A percentile compares a stretch with the other conserved stretches of the same genome.
Conservation (phyloP, 306 rosid species). For the Herpetospermum pedunculosum region DNA sequence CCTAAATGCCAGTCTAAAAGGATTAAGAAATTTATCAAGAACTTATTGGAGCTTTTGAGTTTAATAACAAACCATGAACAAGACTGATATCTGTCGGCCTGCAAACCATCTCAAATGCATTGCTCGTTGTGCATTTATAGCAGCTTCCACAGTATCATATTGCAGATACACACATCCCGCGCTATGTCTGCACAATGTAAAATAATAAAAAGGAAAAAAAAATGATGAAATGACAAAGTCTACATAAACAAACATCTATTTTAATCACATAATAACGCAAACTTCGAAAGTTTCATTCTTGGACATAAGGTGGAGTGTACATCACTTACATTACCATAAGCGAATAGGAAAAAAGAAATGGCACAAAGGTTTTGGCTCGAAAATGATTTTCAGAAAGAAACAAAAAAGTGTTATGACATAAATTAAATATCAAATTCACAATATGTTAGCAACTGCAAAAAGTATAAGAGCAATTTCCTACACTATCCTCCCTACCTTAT, state of each 20-base stretch:
- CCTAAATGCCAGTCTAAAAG: neutral
- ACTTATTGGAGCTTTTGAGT: neutral
- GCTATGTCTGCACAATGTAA: constrained; percentile 45
- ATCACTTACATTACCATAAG: neutral
- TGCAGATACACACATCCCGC: constrained; percentile 84
- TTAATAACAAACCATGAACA: constrained; percentile 51
- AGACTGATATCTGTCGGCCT: constrained; percentile 67
- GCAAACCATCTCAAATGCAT: constrained; percentile 99
- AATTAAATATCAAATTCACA: neutral
- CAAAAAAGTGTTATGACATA: neutral
- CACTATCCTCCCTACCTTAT: neutral
- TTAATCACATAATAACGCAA: neutral
- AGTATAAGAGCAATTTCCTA: neutral
- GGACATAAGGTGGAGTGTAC: neutral
- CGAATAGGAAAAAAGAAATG: neutral
- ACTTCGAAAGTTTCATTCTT: neutral
- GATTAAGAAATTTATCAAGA: neutral
- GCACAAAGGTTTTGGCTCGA: neutral
- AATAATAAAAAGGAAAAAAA: neutral
- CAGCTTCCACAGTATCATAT: constrained; percentile 74
- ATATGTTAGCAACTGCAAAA: neutral
- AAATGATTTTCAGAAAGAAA: neutral
- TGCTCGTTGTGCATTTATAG: constrained; percentile 74
- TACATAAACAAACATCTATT: neutral
- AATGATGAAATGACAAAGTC: neutral